Evolutionary conservation across 208 protist genomes (phyloP).

Genomic region (Vickermania spadyakhi): DNA sequence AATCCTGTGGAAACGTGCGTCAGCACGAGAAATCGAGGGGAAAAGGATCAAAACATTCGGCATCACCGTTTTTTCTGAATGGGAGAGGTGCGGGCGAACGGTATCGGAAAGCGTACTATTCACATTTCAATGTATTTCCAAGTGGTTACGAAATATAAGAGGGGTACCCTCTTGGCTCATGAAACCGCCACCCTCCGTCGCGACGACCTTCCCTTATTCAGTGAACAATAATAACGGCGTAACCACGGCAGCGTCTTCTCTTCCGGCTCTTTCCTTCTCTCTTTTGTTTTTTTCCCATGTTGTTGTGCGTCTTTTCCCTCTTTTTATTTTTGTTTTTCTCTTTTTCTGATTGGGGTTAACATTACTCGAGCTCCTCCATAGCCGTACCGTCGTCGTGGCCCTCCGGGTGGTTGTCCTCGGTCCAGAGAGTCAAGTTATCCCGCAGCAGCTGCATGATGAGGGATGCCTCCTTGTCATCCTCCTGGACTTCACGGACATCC

Average conservation of each 20-base stretch:
- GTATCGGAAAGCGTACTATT: too few species aligned
- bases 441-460: constrained; percentile 99
- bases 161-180: too few species aligned
- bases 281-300: constrained; percentile 22
- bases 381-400: constrained; percentile 73
- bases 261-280: constrained; percentile 8
- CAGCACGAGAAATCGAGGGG: too few species aligned
- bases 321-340: constrained; percentile 8
- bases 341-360: not conserved
- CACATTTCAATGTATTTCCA: too few species aligned
- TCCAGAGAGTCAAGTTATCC: constrained; percentile 99
- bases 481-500: constrained; percentile 96
- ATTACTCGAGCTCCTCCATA: constrained; percentile 85
- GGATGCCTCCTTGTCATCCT: constrained; percentile 98
- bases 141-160: too few species aligned
- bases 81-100: too few species aligned
- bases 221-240: too few species aligned
- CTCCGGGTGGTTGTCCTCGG: constrained; percentile 82
- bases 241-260: constrained; percentile 4
- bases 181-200: too few species aligned
- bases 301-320: constrained; percentile 17
- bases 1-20: too few species aligned
- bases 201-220: too few species aligned
- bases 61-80: too few species aligned
- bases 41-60: too few species aligned